Conservation (phyloP, 192 early-diverging fungal species). For the Geosiphon pyriformis region DNA sequence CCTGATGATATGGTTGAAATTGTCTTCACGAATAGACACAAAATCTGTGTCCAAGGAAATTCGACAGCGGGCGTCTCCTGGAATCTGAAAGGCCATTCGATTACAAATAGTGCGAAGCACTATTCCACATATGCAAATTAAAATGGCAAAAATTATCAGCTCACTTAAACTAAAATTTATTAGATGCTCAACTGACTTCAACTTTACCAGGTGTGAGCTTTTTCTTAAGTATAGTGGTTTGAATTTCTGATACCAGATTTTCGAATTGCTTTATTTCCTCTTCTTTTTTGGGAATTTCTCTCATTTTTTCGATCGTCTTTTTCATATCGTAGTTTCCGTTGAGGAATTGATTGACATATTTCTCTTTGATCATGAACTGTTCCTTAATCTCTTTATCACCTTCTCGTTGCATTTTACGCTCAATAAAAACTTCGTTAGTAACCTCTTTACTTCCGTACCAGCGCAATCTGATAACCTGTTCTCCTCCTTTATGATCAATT, state of each 20-base stretch:
- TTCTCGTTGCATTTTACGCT: conserved; percentile 45
- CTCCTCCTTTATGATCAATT: conserved; percentile 82
- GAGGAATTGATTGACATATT: conserved; percentile 82
- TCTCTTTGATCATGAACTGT: conserved; percentile 91
- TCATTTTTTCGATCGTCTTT: conserved; percentile 70
- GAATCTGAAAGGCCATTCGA: conserved; percentile 97
- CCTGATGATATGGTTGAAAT: conserved; percentile 53
- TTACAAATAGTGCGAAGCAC: conserved; percentile 91
- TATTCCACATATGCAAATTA: conserved; percentile 13
- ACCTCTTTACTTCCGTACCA: conserved; percentile 83
- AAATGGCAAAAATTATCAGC: too few relatives aligned
- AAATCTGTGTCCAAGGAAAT: conserved; percentile 95
- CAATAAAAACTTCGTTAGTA: conserved; percentile 75
- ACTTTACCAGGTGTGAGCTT: conserved; percentile 51
- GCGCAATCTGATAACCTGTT: conserved; percentile 83
- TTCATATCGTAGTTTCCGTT: conserved; percentile 72
- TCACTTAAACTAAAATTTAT: conserved; percentile 3
- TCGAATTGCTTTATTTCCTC: conserved; percentile 70
- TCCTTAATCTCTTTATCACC: conserved; percentile 85
- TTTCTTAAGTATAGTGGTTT: conserved; percentile 58
- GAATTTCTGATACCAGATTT: conserved; percentile 66
- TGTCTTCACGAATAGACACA: conserved; percentile 94
- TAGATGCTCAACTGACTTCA: neutral
- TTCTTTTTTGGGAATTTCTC: conserved; percentile 65
- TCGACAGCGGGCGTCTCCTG: conserved; percentile 88